Evolutionary conservation across 768 basidiomycete species (phyloP), one percentile per base, ranked within the genome.

Genomic region (Amanita muscaria): DNA sequence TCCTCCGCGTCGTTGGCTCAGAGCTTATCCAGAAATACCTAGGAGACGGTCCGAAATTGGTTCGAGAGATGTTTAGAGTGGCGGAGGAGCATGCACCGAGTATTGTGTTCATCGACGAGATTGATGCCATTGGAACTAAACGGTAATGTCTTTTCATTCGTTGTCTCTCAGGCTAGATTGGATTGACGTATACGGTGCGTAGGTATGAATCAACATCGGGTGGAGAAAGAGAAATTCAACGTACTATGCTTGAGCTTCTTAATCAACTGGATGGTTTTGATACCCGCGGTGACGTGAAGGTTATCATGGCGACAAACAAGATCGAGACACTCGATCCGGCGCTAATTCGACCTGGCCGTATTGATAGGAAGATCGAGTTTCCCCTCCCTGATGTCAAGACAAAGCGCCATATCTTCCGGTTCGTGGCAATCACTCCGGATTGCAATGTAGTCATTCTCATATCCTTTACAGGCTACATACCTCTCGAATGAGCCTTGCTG

Each of bases 221-320:
- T 24, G 96, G 96, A 51, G 94, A 99, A 67, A 88, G 94, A 52
- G 96, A 99, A 69, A 98, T 99, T 54, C 96, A 99, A 62, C 80
- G 96, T 47, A 99, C 96, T 12, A 97, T 99, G 96, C 73, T 98
- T 66, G 96, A 99, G 62, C 74, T 99, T 39, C 77, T 99, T 41
- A 99, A 99, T 61, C 96, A 99, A 64, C 74, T 99, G 31, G 96
- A 99, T 56, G 96, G 96, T n/a, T 98, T 99, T 63, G 96, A 99
- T 60, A 92, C 92, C 4, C 82, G 93, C 45, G 94, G 94, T n/a
- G 96, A 98, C 59, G 93, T 99, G 47, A 99, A 98, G 66, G 94
- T 99, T 53, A 97, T 99, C 62, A 98, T 98, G 96, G 96, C 96
- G 10, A 99, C 96, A 4, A 99, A 99, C 68, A 83, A 77, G 66